These are phyloP conservation scores for Datura wrightii DNA, from an alignment of 257 asterid species.

Conservation along the genomic window DNA sequence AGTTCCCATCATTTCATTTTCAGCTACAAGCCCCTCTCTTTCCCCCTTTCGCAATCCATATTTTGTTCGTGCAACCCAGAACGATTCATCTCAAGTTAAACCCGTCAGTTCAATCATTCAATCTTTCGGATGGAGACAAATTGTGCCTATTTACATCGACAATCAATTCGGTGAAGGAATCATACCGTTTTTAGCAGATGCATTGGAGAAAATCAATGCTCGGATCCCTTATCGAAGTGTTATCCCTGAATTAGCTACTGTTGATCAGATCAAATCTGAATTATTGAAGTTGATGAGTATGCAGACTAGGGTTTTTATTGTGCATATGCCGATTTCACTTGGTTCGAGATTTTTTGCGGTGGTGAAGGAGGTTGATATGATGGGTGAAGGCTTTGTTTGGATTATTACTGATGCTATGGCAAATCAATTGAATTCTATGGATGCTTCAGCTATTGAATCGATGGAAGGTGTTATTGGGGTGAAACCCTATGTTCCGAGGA, in stretches of 20 bases:
- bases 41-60: slow-evolving; percentile 45
- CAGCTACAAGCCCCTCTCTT: slow-evolving; percentile 65
- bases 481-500: slow-evolving; percentile 43
- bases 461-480: slow-evolving; percentile 70
- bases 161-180: slow-evolving; percentile 60
- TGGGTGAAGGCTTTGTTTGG: slow-evolving; percentile 57
- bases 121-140: slow-evolving; percentile 60
- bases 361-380: slow-evolving; percentile 54
- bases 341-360: slow-evolving; percentile 45
- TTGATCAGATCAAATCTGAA: slow-evolving; percentile 47
- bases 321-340: slow-evolving; percentile 46
- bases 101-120: slow-evolving; percentile 50
- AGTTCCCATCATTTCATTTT: slow-evolving; percentile 62
- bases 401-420: slow-evolving; percentile 56
- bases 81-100: slow-evolving; percentile 56
- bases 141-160: slow-evolving; percentile 55
- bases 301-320: slow-evolving; percentile 61
- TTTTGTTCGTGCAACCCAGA: slow-evolving; percentile 52
- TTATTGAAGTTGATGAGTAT: slow-evolving; percentile 54
- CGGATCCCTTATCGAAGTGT: slow-evolving; percentile 55
- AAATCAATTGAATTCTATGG: slow-evolving; percentile 35
- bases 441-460: slow-evolving; percentile 41
- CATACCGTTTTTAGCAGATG: slow-evolving; percentile 52
- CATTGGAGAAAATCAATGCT: slow-evolving; percentile 41
- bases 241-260: slow-evolving; percentile 47